Conservation (phyloP, 176 grass and related monocot genomes). For the Saccharum officinarum region DNA sequence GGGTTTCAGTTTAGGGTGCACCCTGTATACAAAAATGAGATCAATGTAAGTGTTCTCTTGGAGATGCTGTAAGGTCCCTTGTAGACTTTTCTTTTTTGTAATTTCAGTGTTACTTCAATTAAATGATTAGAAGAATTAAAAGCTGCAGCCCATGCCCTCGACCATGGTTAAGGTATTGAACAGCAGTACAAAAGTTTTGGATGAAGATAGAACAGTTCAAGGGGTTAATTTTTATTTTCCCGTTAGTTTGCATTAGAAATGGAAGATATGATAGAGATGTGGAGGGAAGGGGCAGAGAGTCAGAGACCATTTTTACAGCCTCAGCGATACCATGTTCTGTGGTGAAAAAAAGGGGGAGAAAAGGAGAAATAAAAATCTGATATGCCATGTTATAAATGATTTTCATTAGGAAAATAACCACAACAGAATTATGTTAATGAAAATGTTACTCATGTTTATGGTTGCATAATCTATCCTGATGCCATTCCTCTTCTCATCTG, state of each 20-base stretch:
- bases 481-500: not conserved
- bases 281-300: not conserved
- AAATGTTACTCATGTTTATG: constrained; percentile 10
- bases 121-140: not conserved
- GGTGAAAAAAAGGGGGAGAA: not conserved
- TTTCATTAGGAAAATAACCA: not conserved
- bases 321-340: not conserved
- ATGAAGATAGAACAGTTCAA: not conserved
- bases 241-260: not conserved
- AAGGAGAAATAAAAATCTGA: not conserved
- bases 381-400: not conserved
- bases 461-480: not conserved
- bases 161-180: not conserved
- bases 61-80: not conserved
- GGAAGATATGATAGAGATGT: not conserved
- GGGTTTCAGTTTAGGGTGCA: too few species aligned
- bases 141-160: too few species aligned
- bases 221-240: not conserved
- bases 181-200: not conserved
- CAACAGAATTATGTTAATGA: not conserved
- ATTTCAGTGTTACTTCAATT: not conserved
- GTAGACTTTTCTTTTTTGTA: not conserved
- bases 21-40: too few species aligned
- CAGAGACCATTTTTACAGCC: not conserved
- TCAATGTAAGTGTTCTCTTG: too few species aligned